Evolutionary conservation across 192 early-diverging fungal species (phyloP).

Genomic region (Spizellomyces punctatus): DNA sequence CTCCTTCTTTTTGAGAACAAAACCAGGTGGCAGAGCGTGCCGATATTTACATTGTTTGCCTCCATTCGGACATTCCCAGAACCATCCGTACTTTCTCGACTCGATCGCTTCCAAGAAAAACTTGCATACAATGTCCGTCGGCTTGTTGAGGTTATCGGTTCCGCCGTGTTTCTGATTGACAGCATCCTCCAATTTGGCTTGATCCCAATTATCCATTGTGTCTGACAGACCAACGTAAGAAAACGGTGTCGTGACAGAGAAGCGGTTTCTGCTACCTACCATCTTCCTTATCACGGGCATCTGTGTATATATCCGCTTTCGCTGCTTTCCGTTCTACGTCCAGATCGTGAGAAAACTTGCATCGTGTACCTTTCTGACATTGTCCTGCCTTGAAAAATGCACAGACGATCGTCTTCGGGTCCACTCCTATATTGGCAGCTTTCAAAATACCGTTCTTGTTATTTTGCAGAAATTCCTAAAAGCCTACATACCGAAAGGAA

Average conservation of each 20-base stretch:
- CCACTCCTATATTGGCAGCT: constrained; percentile 56
- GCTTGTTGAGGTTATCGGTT: constrained; percentile 71
- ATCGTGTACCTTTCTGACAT: constrained; percentile 89
- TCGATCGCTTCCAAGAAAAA: constrained; percentile 97
- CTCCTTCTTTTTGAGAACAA: constrained; percentile 89
- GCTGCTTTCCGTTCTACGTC: constrained; percentile 85
- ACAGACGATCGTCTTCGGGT: constrained; percentile 96
- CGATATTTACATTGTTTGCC: constrained; percentile 91
- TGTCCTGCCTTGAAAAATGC: constrained; percentile 87
- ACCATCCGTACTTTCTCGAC: constrained; percentile 95
- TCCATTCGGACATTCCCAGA: constrained; percentile 99
- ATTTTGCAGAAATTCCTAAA: too few relatives aligned
- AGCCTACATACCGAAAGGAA: constrained; percentile 68
- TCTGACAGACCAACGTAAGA: constrained; percentile 46
- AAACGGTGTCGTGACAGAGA: constrained; percentile 3
- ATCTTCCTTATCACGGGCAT: constrained; percentile 66
- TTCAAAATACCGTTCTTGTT: neutral
- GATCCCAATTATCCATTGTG: constrained; percentile 97
- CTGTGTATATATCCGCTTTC: constrained; percentile 95
- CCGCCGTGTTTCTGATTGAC: constrained; percentile 79
- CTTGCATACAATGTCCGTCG: constrained; percentile 99
- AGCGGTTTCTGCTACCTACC: constrained; percentile 10
- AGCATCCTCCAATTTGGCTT: constrained; percentile 86
- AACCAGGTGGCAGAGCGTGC: constrained; percentile 96
- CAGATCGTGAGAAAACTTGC: constrained; percentile 98